Base-by-base conservation (phyloP, 192 early-diverging fungal genomes). In the Gigaspora rosea region DNA sequence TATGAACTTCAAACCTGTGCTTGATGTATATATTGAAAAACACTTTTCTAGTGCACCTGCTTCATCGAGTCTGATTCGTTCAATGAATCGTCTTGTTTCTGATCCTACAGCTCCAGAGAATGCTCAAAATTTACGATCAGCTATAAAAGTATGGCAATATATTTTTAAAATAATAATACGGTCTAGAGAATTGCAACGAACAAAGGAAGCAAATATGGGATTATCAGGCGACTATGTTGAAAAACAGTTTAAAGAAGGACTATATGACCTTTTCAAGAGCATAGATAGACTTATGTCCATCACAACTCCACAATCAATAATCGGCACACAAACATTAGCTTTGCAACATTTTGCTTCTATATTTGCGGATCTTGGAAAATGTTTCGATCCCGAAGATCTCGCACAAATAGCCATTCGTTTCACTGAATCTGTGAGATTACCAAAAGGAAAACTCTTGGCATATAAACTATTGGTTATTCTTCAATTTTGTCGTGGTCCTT, bases 81-180 rank as follows among this genome's bases (percentile, higher is more conserved):
- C 80, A 36, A 62, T 84, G 62, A 74, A 77, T 47, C 74, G 78
- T 66, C 57, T 85, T 13, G 80, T 75, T 27, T 50, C 69, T 0
- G 59, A 83, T 63, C 78, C 84, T 3, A 75, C 79, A 8, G 81
- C 82, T 65, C 56, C 73, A 3, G 72, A 66, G 6, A 83, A 75
- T 18, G 84, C 80, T 15, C 81, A 84, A 72, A 78, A 83, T 70
- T 74, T 91, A 59, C 80, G 90, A 36, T 85, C 79, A 36, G 80
- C 83, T 16, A 84, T 92, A 67, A 90, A 88, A 76, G 90, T 92
- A 7, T 92, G 88, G 86, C 80, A 86, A 54, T 88, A 88, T 65
- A 61, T 91, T 32, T 85, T 90, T 70, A 80, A 85, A 46, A 85
- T 91, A 22, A 86, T 87, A 54, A 81, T 88, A 33, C 80, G 83